Conservation (phyloP, 2,329 filamentous ascomycete genomes). For the Neofusicoccum kwambonambiense region DNA sequence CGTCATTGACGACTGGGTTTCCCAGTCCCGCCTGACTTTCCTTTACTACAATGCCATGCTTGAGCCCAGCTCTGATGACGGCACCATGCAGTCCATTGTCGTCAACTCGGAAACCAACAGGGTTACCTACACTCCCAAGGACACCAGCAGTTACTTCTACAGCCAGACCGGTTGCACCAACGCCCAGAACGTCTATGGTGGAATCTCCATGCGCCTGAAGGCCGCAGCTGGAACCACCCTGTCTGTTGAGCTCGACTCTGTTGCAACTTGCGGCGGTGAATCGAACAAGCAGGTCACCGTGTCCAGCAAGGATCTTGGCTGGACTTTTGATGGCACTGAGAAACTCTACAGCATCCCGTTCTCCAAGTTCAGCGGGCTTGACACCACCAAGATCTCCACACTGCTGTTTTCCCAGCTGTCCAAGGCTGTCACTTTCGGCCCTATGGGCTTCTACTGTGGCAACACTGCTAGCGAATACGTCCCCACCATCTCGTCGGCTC, state of each 20-base stretch:
- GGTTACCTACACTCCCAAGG: conserved; percentile 53
- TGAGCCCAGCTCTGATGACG: conserved; percentile 57
- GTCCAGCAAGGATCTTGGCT: conserved; percentile 53
- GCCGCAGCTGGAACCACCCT: conserved; percentile 54
- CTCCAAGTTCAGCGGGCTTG: conserved; percentile 51
- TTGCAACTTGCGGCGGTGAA: conserved; percentile 45
- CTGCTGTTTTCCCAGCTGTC: conserved; percentile 52
- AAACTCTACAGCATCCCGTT: conserved; percentile 60
- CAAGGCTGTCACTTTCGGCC: conserved; percentile 52
- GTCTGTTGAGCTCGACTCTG: conserved; percentile 52
- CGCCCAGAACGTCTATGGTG: conserved; percentile 52
- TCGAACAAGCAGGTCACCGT: conserved; percentile 37
- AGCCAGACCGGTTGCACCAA: conserved; percentile 57
- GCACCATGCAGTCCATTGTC: conserved; percentile 58
- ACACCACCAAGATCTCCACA: conserved; percentile 53
- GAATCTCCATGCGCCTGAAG: conserved; percentile 56
- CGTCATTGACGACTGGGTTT: conserved; percentile 60
- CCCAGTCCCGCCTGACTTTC: conserved; percentile 62
- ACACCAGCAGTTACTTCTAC: conserved; percentile 57
- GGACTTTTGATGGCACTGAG: conserved; percentile 61
- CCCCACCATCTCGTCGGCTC: conserved; percentile 42
- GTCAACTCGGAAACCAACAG: conserved; percentile 44
- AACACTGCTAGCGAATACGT: conserved; percentile 50
- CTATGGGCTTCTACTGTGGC: conserved; percentile 60
- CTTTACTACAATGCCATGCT: conserved; percentile 60